Conservation (phyloP, 441 rosid species). For the Biscutella auriculata region DNA sequence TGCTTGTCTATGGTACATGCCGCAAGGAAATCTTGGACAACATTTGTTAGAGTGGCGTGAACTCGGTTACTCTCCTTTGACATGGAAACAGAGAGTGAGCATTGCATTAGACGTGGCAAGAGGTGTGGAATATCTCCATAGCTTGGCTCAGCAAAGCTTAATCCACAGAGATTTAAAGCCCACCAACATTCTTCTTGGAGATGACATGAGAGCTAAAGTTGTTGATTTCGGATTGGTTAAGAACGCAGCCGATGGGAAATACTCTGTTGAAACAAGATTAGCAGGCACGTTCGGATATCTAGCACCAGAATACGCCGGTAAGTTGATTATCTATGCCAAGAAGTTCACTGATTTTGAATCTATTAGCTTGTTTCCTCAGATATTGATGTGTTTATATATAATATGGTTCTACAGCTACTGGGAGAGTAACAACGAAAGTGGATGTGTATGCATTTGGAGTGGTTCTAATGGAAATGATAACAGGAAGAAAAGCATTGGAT, state of each 20-base stretch:
- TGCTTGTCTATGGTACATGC: constrained; percentile 86
- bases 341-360: no score
- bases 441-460: constrained; percentile 65
- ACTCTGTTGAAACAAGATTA: constrained; percentile 69
- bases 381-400: neutral
- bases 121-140: constrained; percentile 84
- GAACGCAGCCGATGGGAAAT: constrained; percentile 76
- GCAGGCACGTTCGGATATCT: constrained; percentile 94
- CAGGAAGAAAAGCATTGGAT: constrained; percentile 62
- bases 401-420: constrained; percentile 43
- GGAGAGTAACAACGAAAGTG: constrained; percentile 64
- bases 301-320: constrained; percentile 90
- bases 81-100: constrained; percentile 74
- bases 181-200: constrained; percentile 76
- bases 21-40: constrained; percentile 67
- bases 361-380: no score
- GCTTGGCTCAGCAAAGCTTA: constrained; percentile 80
- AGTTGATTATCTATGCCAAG: no score
- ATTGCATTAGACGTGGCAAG: constrained; percentile 78
- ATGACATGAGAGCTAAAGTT: constrained; percentile 93
- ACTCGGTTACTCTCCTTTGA: constrained; percentile 39
- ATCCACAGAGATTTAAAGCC: constrained; percentile 89
- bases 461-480: constrained; percentile 53
- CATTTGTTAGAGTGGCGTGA: constrained; percentile 54
- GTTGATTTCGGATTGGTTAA: constrained; percentile 90